Conservation (phyloP, 2,329 filamentous ascomycete species). For the Grosmannia huntii region DNA sequence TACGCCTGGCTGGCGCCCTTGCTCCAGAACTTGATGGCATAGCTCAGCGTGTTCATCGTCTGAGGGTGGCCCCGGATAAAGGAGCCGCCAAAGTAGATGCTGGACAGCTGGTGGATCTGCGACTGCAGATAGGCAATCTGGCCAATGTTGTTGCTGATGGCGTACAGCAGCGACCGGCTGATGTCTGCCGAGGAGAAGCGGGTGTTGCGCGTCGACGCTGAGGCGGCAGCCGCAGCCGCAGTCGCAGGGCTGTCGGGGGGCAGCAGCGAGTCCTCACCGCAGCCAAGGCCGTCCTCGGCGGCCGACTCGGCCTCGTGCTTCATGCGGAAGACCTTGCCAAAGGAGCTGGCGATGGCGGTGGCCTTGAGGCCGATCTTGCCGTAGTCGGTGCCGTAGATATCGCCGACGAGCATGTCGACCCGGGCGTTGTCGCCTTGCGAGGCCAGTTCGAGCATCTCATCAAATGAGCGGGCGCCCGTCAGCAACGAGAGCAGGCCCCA, state of each 20-base stretch:
- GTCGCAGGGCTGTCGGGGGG: constrained; percentile 66
- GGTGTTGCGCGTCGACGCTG: constrained; percentile 18
- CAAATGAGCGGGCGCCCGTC: constrained; percentile 89
- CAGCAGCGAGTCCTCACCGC: constrained; percentile 89
- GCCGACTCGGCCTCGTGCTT: constrained; percentile 71
- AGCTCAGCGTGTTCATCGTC: constrained; percentile 94
- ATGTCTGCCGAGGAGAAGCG: constrained; percentile 75
- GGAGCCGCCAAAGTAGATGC: constrained; percentile 95
- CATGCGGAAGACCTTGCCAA: constrained; percentile 92
- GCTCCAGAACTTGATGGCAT: constrained; percentile 94
- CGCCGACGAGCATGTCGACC: constrained; percentile 93
- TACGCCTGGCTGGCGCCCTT: constrained; percentile 90
- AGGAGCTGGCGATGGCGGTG: constrained; percentile 88
- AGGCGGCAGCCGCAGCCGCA: background rate
- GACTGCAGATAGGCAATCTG: constrained; percentile 97
- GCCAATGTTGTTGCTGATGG: constrained; percentile 94
- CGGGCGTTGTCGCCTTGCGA: constrained; percentile 83
- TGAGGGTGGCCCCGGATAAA: constrained; percentile 95
- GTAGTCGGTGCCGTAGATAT: constrained; percentile 95
- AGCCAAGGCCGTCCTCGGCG: constrained; percentile 56
- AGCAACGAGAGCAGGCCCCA: constrained; percentile 89
- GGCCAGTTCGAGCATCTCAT: constrained; percentile 90
- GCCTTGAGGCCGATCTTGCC: constrained; percentile 93
- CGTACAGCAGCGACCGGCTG: constrained; percentile 81
- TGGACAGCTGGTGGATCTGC: constrained; percentile 78